A percentile compares a stretch with the other conserved stretches of the same genome.
phyloP scores from a whole-genome alignment of 2,329 filamentous ascomycete species.

The Penicillium olsonii region DNA sequence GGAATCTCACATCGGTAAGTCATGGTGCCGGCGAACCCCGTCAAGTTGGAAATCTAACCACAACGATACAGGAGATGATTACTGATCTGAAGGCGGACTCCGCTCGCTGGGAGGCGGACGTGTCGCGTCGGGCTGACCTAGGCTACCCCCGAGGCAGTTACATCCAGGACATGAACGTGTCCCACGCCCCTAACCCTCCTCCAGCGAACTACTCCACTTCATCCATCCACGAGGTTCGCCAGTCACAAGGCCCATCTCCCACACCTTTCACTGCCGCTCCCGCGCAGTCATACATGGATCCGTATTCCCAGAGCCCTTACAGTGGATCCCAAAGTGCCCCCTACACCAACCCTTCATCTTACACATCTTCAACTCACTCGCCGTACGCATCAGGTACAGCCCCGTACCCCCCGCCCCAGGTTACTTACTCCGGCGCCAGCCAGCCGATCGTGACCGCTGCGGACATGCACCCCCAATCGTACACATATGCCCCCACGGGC shows the following conservation, averaged over 20 bases:
- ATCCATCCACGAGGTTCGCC: slow-evolving; percentile 41
- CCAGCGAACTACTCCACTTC: slow-evolving; percentile 40
- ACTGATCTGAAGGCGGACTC: slow-evolving; percentile 57
- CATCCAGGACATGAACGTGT: slow-evolving; percentile 39
- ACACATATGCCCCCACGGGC: slow-evolving; percentile 40
- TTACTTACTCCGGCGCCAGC: slow-evolving; percentile 35
- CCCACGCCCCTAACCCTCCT: slow-evolving; percentile 41
- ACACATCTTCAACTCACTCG: slow-evolving; percentile 34
- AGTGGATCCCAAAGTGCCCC: slow-evolving; percentile 34
- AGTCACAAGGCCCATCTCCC: slow-evolving; percentile 40
- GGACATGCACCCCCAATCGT: slow-evolving; percentile 41
- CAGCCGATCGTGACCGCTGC: slow-evolving; percentile 41
- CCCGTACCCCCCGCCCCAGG: slow-evolving; percentile 38
- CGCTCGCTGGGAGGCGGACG: slow-evolving; percentile 51
- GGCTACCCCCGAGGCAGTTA: slow-evolving; percentile 47
- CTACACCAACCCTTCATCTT: slow-evolving; percentile 34
- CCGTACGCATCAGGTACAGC: slow-evolving; percentile 36
- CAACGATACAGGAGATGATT: slow-evolving; percentile 53
- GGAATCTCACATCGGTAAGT: slow-evolving; percentile 74
- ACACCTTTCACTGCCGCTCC: slow-evolving; percentile 38
- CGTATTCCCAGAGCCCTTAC: slow-evolving; percentile 37
- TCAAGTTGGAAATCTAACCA: slow-evolving; percentile 10
- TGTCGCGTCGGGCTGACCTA: slow-evolving; percentile 41
- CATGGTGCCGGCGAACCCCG: not conserved
- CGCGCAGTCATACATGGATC: slow-evolving; percentile 36